Evolutionary conservation across 2,329 filamentous ascomycete species (phyloP), one percentile per base, ranked within the genome.

Genomic region (Pseudogymnoascus sp.): DNA sequence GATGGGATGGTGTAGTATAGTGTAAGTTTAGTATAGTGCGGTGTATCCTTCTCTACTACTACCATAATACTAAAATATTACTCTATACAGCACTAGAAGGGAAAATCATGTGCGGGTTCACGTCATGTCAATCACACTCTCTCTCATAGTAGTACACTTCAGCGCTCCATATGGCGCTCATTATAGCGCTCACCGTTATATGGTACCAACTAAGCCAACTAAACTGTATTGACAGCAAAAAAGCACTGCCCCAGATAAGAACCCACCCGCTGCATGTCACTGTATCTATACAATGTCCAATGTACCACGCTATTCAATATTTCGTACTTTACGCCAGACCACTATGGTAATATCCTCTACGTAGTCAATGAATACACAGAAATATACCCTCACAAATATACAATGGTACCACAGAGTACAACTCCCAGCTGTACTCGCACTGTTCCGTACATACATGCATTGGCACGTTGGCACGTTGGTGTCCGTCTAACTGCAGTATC

Each of bases 211-310:
- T 21, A 25, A 21, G 9, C 8, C 39, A 31, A 52, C 35, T 36
- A 36, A 33, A 33, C 45, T 33, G 45, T 18, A 55, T 55, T 55
- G 45, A 55, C 45, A 55, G 45, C 27, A 33, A 55, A 55, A 55
- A 55, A 25, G 45, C 45, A 33, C 45, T 55, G 45, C 45, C 45
- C 45, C 45, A 55, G 45, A 33, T 55, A 55, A 55, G 45, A 55
- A 33, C 45, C 45, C 45, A 55, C 45, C 31, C 31, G 27, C 42
- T 48, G 42, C 9, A 55, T 55, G 45, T 55, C 45, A 55, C 45
- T 55, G 45, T 55, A 55, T 5, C 27, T 55, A n/a, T 48, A 29
- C 45, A 33, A 55, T 1, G 5, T 10, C n/a, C 7, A 12, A 55
- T 33, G 45, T 55, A 55, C 45, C 45, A 5, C 45, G n/a, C 45